These are phyloP conservation scores for Centaurea solstitialis DNA, from an alignment of 129 eudicot genomes.

Conservation along the genomic window DNA sequence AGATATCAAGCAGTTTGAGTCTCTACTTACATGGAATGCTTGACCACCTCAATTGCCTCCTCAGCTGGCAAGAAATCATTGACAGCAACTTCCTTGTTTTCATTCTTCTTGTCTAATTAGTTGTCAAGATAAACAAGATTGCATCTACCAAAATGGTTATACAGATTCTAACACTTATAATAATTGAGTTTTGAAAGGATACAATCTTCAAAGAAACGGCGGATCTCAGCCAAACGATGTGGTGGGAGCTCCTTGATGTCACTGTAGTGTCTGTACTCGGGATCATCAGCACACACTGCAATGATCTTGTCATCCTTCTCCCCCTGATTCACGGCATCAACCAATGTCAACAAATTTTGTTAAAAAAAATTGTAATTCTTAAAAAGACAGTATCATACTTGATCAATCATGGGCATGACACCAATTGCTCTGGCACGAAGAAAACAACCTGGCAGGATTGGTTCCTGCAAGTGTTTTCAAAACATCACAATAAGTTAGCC, in stretches of 20 bases:
- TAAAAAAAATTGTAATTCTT: background rate
- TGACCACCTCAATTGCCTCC: conserved; percentile 76
- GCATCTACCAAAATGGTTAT: background rate
- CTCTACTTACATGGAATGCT: conserved; percentile 79
- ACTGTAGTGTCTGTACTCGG: conserved; percentile 76
- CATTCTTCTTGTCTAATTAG: conserved; percentile 84
- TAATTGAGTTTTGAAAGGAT: conserved; percentile 43
- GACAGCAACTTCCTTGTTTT: conserved; percentile 97
- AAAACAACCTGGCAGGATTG: conserved; percentile 96
- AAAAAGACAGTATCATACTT: conserved; percentile 36
- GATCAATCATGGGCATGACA: conserved; percentile 99
- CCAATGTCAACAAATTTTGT: background rate
- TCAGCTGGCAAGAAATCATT: conserved; percentile 82
- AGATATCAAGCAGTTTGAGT: background rate
- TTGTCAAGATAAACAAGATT: conserved; percentile 28
- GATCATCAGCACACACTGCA: conserved; percentile 99
- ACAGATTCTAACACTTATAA: background rate
- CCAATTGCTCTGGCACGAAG: conserved; percentile 95
- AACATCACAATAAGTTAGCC: background rate
- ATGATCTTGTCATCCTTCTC: conserved; percentile 99
- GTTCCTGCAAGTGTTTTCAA: conserved; percentile 60
- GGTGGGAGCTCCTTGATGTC: conserved; percentile 95
- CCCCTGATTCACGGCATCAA: conserved; percentile 47
- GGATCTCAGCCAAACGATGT: conserved; percentile 95
- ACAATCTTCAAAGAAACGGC: conserved; percentile 99